These are phyloP conservation scores for Verbascum thapsus DNA, from an alignment of 257 asterid genomes.

Conservation along the genomic window DNA sequence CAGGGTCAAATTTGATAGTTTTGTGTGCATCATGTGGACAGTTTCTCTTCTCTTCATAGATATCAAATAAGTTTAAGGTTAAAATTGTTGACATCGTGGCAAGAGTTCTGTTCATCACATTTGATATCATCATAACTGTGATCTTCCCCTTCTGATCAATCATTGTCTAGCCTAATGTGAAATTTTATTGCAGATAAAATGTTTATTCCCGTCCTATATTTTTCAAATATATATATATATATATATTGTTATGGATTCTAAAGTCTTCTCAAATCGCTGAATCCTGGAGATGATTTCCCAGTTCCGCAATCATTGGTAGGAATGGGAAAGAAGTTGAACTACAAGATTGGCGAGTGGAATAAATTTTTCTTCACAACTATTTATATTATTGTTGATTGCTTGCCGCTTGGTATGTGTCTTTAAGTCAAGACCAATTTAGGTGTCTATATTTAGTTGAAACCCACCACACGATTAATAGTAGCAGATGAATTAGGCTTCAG, in stretches of 20 bases:
- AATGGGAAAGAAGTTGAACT: not conserved
- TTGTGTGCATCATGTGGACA: too few relatives aligned
- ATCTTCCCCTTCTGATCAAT: too few relatives aligned
- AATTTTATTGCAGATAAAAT: not conserved
- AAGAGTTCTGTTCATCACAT: too few relatives aligned
- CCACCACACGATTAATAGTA: constrained; percentile 1
- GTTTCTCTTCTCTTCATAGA: too few relatives aligned
- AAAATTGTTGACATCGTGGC: too few relatives aligned
- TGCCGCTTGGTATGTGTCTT: not conserved
- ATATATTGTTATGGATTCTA: not conserved
- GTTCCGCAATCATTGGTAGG: constrained; percentile 5
- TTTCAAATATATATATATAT: not conserved
- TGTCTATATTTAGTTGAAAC: not conserved
- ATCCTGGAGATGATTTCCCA: not conserved
- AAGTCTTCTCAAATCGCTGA: not conserved
- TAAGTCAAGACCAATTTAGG: not conserved
- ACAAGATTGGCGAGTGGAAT: not conserved
- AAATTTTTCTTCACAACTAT: not conserved
- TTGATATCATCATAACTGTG: too few relatives aligned
- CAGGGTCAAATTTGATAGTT: too few relatives aligned
- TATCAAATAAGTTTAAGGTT: too few relatives aligned
- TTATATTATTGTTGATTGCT: not conserved
- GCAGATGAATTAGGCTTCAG: constrained; percentile 19
- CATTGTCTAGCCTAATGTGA: too few relatives aligned
- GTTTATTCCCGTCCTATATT: not conserved